Base-by-base conservation (phyloP, 352 stramenopile genomes). In the Plasmopara muralis region DNA sequence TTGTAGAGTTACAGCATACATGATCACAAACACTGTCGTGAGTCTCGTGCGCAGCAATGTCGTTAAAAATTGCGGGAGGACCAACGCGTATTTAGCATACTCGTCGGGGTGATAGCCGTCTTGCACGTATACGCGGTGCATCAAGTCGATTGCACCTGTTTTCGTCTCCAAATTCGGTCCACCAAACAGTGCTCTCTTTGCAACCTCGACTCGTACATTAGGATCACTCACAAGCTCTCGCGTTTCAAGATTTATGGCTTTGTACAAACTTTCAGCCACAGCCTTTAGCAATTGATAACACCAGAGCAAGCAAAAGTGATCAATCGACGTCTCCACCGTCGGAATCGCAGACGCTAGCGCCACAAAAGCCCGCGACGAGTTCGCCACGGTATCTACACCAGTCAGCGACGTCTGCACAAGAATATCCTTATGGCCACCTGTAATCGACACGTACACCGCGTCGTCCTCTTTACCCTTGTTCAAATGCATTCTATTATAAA, bases 251-350 rank as follows among this genome's bases (percentile, higher is more conserved):
- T 95, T 73, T 7, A 92, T 66, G 0, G 77, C 58, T n/a, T 68
- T 73, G 37, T 83, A 61, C 48, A 93, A 60, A 45, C 79, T 89
- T 30, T 70, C 48, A 0, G 80, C 77, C 4, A 95, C 66, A 30
- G 58, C 57, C 20, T 83, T 67, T 10, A 95, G 61, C 29, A 95
- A 61, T 29, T 93, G 75, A 59, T 90, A 76, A 52, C 85, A 95
- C 85, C 85, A 95, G 16, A 92, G 55, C 50, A 95, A 55, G 49
- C 83, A 89, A 15, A 88, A 64, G 39, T 95, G 85, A 46, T 93
- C 85, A 42, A 93, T 74, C 0, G 83, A 68, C 25, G 77, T 62
- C 28, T 70, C 35, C 9, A 95, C 78, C n/a, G 41, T 31, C 0
- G 83, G 76, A 50, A 95, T 77, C 4, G 75, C 70, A 1, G 76